phyloP scores from a whole-genome alignment of 345 rosid genomes.

The Linum usitatissimum region DNA sequence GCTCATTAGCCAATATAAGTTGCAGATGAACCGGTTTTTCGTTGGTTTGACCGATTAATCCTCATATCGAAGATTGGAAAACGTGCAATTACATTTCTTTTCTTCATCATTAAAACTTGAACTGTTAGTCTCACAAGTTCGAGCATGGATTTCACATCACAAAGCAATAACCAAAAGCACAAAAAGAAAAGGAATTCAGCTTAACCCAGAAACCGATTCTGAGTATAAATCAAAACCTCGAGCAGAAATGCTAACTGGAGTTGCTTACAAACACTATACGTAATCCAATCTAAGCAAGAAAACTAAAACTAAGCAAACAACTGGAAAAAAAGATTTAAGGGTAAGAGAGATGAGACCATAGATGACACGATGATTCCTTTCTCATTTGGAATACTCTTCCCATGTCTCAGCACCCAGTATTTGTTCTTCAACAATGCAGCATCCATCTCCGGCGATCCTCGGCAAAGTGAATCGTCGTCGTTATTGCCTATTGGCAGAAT shows the following conservation, averaged over 20 bases:
- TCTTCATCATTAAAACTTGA: too few relatives aligned
- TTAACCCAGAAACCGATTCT: neutral
- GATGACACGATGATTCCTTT: slow-evolving; percentile 74
- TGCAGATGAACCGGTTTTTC: too few relatives aligned
- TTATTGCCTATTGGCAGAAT: too few relatives aligned
- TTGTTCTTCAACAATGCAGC: slow-evolving; percentile 25
- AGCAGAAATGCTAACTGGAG: neutral
- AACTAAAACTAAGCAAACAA: neutral
- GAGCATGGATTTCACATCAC: too few relatives aligned
- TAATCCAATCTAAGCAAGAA: neutral
- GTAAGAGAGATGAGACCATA: slow-evolving; percentile 26
- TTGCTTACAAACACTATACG: neutral
- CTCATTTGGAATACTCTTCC: slow-evolving; percentile 87
- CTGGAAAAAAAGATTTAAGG: neutral
- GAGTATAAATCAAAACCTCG: neutral
- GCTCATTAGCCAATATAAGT: neutral
- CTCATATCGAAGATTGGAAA: too few relatives aligned
- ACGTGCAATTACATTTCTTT: too few relatives aligned
- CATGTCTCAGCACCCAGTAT: slow-evolving; percentile 78
- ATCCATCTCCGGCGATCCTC: neutral
- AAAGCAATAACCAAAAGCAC: neutral
- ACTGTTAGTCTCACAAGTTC: too few relatives aligned
- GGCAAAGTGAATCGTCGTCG: too few relatives aligned
- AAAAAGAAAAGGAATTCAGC: neutral
- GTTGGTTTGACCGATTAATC: too few relatives aligned